A percentile compares a stretch with the other conserved stretches of the same genome.
phyloP scores from a whole-genome alignment of 495 filamentous ascomycete species.

The Thozetella sp. region DNA sequence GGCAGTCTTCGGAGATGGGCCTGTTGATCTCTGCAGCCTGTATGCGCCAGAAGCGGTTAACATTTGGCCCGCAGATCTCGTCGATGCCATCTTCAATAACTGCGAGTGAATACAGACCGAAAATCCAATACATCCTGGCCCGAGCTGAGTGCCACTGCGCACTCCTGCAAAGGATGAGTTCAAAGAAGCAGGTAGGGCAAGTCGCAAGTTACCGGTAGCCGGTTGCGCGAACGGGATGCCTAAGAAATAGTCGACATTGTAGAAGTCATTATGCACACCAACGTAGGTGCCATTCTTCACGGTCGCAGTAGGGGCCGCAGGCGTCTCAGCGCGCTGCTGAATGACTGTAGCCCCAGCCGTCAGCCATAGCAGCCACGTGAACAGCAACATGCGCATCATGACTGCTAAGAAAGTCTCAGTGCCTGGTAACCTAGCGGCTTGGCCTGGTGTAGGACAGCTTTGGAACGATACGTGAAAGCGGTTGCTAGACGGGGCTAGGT shows the following conservation, averaged over 20 bases:
- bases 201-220: not conserved
- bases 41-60: too few species aligned
- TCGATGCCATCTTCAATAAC: not conserved
- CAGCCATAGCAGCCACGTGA: too few species aligned
- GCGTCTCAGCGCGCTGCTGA: too few species aligned
- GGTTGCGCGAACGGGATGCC: not conserved
- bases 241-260: slow-evolving; percentile 1
- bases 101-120: not conserved
- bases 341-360: too few species aligned
- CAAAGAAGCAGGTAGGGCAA: not conserved
- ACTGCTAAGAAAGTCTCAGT: too few species aligned
- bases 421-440: too few species aligned
- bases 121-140: not conserved
- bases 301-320: too few species aligned
- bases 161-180: not conserved
- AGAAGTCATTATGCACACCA: not conserved
- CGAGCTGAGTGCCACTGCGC: not conserved
- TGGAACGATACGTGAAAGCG: too few species aligned
- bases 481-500: too few species aligned
- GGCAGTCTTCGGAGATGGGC: not conserved
- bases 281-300: not conserved
- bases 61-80: too few species aligned
- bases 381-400: too few species aligned
- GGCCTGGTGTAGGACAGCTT: too few species aligned
- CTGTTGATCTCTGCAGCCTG: not conserved